A percentile compares a stretch with the other conserved stretches of the same genome.
phyloP scores from a whole-genome alignment of 2,329 filamentous ascomycete species.

The Xylariaceae sp. region DNA sequence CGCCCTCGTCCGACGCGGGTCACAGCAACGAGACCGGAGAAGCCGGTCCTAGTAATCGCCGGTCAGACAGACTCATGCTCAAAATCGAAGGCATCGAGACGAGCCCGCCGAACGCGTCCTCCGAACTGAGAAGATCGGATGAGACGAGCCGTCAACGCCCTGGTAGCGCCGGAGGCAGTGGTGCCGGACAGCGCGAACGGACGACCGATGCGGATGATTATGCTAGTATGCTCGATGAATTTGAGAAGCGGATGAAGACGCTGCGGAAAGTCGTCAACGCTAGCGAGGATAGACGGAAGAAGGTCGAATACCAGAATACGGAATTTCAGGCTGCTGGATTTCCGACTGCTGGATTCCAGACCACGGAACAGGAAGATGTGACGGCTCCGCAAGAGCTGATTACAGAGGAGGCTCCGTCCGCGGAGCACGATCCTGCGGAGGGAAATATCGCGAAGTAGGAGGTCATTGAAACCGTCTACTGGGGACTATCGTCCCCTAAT shows the following conservation, averaged over 20 bases:
- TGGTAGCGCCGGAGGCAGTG: conserved; percentile 27
- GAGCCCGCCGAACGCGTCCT: conserved; percentile 33
- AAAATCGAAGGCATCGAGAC: conserved; percentile 52
- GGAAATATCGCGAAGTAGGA: background rate
- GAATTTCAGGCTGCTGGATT: background rate
- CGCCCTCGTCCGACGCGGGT: conserved; percentile 30
- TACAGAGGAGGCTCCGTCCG: background rate
- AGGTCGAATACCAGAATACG: conserved; percentile 24
- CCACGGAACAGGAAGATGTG: background rate
- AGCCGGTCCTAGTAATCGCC: conserved; percentile 18
- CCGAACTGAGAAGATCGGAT: conserved; percentile 30
- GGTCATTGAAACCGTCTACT: too few species aligned
- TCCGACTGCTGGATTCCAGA: background rate
- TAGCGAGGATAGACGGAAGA: conserved; percentile 41
- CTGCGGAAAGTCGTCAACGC: conserved; percentile 50
- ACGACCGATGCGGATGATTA: conserved; percentile 41
- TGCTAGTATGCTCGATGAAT: conserved; percentile 48
- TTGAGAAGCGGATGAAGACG: conserved; percentile 52
- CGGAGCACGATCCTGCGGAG: background rate
- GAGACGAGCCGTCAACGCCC: conserved; percentile 28
- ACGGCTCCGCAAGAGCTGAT: background rate
- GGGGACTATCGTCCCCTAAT: too few species aligned
- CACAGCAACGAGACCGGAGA: conserved; percentile 31
- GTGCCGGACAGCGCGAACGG: conserved; percentile 28
- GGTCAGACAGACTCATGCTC: conserved; percentile 50